phyloP scores from a whole-genome alignment of 805 yeast genomes.

The Spathaspora hagerdaliae region DNA sequence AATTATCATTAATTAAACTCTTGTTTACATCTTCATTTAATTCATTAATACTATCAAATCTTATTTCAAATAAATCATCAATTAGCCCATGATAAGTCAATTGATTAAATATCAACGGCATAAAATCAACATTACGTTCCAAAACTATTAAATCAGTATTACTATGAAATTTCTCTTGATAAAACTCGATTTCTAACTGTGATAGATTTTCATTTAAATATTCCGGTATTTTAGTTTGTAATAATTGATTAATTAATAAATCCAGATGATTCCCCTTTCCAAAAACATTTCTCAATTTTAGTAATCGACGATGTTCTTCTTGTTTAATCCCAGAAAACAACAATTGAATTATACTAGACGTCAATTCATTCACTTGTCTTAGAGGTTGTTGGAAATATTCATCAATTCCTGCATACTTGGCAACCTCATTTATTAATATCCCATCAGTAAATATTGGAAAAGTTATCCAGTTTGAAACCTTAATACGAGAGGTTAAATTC shows the following conservation, averaged over 20 bases:
- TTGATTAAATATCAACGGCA: conserved; percentile 71
- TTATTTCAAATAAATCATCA: conserved; percentile 62
- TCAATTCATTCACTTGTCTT: conserved; percentile 43
- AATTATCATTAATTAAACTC: conserved; percentile 9
- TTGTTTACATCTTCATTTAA: conserved; percentile 10
- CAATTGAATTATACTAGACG: conserved; percentile 46
- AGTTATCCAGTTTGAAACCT: conserved; percentile 44
- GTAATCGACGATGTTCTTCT: conserved; percentile 15
- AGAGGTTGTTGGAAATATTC: conserved; percentile 44
- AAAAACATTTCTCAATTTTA: conserved; percentile 51
- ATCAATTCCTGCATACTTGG: conserved; percentile 31
- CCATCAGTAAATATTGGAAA: conserved; percentile 38
- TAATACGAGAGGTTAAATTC: conserved; percentile 36
- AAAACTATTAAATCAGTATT: conserved; percentile 72
- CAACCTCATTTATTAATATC: conserved; percentile 41
- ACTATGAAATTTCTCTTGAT: conserved; percentile 30
- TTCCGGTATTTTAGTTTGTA: conserved; percentile 30
- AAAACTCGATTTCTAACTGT: conserved; percentile 35
- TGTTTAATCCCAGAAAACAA: conserved; percentile 5
- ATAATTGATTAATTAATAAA: conserved; percentile 41
- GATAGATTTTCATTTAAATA: conserved; percentile 31
- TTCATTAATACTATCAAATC: conserved; percentile 27
- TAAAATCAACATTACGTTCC: conserved; percentile 72
- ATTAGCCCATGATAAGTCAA: conserved; percentile 78
- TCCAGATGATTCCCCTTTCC: conserved; percentile 59